These are phyloP conservation scores for Cyclospora cayetanensis DNA, from an alignment of 169 alveolate species.

Conservation along the genomic window DNA sequence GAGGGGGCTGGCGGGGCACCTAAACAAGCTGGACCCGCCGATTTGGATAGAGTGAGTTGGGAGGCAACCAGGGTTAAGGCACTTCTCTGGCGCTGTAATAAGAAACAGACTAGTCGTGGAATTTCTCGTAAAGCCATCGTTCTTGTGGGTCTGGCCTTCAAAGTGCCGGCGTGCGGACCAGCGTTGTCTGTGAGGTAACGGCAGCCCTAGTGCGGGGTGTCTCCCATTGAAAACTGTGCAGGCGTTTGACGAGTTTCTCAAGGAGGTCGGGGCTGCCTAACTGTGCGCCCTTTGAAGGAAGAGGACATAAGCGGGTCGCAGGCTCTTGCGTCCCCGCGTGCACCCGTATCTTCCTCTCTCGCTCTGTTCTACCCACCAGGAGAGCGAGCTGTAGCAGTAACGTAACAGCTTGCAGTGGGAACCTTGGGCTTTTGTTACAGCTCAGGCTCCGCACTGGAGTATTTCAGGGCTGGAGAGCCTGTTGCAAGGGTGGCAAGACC, in stretches of 20 bases:
- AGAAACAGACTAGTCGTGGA: no score
- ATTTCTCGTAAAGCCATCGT: no score
- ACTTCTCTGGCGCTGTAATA: no score
- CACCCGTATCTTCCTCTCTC: background rate
- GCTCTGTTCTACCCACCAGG: background rate
- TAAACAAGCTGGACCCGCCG: slow-evolving; percentile 12
- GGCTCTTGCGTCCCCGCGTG: background rate
- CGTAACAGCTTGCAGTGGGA: background rate
- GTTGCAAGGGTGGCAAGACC: no score
- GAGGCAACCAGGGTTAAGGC: no score
- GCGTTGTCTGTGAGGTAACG: no score
- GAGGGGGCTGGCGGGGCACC: background rate
- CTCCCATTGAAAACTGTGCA: background rate
- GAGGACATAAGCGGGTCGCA: background rate
- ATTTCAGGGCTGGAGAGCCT: no score
- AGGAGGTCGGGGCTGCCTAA: slow-evolving; percentile 59
- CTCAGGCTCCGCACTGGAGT: no score
- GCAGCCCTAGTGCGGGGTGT: no score
- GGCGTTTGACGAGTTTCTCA: slow-evolving; percentile 57
- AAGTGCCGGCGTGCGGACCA: no score
- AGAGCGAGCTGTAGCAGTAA: background rate
- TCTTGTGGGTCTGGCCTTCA: no score
- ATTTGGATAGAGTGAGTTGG: slow-evolving; percentile 23
- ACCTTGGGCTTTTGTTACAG: no score
- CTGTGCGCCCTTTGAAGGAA: background rate